phyloP scores from a whole-genome alignment of 192 early-diverging fungal genomes.

The Borealophlyctis nickersoniae region DNA sequence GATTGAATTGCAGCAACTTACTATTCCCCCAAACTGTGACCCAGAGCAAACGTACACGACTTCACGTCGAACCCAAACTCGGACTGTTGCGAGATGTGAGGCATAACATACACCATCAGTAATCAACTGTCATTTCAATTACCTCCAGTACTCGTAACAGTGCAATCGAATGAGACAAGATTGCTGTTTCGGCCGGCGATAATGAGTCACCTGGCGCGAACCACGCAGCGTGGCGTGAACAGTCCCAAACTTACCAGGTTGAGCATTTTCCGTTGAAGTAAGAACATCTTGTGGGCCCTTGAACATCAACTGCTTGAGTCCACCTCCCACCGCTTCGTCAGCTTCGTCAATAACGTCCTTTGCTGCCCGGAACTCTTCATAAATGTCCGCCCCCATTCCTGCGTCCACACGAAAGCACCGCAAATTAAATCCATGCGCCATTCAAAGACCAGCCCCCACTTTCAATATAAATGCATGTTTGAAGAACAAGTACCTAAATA shows the following conservation, averaged over 20 bases:
- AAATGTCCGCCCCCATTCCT: slow-evolving; percentile 92
- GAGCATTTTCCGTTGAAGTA: slow-evolving; percentile 72
- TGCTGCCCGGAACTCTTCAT: slow-evolving; percentile 67
- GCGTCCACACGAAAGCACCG: neutral
- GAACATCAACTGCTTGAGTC: slow-evolving; percentile 79
- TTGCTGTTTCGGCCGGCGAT: slow-evolving; percentile 46
- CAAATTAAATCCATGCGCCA: neutral
- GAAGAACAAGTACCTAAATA: slow-evolving; percentile 23
- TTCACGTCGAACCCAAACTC: slow-evolving; percentile 80
- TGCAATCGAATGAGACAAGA: slow-evolving; percentile 86
- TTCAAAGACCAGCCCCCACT: neutral
- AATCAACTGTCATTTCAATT: slow-evolving; percentile 5
- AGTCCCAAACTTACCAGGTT: slow-evolving; percentile 56
- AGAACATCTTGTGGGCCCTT: slow-evolving; percentile 67
- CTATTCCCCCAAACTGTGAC: slow-evolving; percentile 95
- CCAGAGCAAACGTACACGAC: slow-evolving; percentile 75
- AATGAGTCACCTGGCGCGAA: too few relatives aligned
- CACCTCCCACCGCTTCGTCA: slow-evolving; percentile 76
- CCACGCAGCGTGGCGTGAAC: slow-evolving; percentile 4
- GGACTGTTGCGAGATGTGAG: slow-evolving; percentile 22
- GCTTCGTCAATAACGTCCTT: slow-evolving; percentile 83
- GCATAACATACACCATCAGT: slow-evolving; percentile 1
- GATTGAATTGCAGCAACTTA: too few relatives aligned
- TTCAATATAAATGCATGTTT: neutral
- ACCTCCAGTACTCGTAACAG: slow-evolving; percentile 78